These are phyloP conservation scores for Globisporangium irregulare DNA, from an alignment of 352 stramenopile genomes.

Conservation along the genomic window DNA sequence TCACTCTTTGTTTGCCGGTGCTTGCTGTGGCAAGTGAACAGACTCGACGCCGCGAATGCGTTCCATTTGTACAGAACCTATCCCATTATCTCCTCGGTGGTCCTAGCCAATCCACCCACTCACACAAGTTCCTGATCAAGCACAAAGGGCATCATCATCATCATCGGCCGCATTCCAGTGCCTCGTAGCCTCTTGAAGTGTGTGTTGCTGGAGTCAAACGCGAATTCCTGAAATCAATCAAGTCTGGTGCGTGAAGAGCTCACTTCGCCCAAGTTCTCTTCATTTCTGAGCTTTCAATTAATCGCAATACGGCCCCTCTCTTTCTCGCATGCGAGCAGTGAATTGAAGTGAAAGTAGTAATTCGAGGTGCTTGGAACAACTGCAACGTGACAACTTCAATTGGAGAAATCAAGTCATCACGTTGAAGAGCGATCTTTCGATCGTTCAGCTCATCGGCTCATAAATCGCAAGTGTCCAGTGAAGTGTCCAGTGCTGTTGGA, in stretches of 20 bases:
- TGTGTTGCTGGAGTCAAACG: not conserved
- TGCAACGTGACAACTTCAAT: not conserved
- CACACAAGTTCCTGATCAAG: not conserved
- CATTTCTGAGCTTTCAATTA: not conserved
- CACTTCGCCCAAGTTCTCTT: not conserved
- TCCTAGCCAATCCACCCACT: not conserved
- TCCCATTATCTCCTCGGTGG: not conserved
- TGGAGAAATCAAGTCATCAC: not conserved
- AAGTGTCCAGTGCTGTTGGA: not conserved
- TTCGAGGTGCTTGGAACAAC: not conserved
- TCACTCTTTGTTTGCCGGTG: no score
- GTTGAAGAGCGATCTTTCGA: not conserved
- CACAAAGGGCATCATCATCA: not conserved
- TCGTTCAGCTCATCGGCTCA: not conserved
- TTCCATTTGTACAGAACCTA: no score
- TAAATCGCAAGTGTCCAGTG: not conserved
- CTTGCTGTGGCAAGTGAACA: no score
- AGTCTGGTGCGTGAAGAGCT: not conserved
- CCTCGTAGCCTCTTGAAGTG: not conserved
- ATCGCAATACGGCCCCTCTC: no score
- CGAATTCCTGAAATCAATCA: conserved; percentile 7
- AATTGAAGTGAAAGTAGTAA: not conserved
- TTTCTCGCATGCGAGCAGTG: no score
- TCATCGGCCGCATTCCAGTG: not conserved
- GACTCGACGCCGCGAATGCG: no score